Evolutionary conservation across 306 rosid genomes (phyloP).

Genomic region (Ormosia semicastrata): DNA sequence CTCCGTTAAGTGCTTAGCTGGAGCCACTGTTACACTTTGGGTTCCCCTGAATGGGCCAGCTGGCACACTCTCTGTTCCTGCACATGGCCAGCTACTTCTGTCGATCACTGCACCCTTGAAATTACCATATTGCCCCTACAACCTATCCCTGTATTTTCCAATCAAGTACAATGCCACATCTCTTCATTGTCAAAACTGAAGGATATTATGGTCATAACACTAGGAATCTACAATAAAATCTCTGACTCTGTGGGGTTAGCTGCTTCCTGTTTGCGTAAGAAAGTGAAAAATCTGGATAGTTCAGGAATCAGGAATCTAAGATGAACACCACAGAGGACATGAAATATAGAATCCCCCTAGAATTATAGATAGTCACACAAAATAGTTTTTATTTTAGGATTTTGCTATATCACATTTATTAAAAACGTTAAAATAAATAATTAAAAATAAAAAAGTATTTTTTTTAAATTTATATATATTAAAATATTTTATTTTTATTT

Average conservation of each 20-base stretch:
- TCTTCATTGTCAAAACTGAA: neutral
- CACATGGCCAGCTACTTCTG: conserved; percentile 53
- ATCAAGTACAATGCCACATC: too few relatives aligned
- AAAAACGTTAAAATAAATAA: too few relatives aligned
- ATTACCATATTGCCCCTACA: neutral
- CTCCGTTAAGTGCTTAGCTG: conserved; percentile 38
- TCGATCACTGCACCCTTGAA: neutral
- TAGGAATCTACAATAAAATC: conserved; percentile 13
- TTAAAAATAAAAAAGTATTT: too few relatives aligned
- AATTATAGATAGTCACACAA: too few relatives aligned
- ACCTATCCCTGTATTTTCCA: neutral
- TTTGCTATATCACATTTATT: too few relatives aligned
- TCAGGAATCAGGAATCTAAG: conserved; percentile 50
- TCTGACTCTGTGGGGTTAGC: conserved; percentile 23
- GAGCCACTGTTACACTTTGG: conserved; percentile 30
- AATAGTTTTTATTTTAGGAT: too few relatives aligned
- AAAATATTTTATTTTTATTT: too few relatives aligned
- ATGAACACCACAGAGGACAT: neutral
- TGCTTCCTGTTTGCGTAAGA: conserved; percentile 41
- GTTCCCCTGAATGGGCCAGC: conserved; percentile 41
- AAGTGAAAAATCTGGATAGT: conserved; percentile 32
- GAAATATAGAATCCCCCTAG: too few relatives aligned
- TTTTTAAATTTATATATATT: too few relatives aligned
- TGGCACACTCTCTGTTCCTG: conserved; percentile 39
- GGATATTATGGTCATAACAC: conserved; percentile 14